Evolutionary conservation across 768 basidiomycete species (phyloP), one percentile per base, ranked within the genome.

Genomic region (Hydnomerulius pinastri): DNA sequence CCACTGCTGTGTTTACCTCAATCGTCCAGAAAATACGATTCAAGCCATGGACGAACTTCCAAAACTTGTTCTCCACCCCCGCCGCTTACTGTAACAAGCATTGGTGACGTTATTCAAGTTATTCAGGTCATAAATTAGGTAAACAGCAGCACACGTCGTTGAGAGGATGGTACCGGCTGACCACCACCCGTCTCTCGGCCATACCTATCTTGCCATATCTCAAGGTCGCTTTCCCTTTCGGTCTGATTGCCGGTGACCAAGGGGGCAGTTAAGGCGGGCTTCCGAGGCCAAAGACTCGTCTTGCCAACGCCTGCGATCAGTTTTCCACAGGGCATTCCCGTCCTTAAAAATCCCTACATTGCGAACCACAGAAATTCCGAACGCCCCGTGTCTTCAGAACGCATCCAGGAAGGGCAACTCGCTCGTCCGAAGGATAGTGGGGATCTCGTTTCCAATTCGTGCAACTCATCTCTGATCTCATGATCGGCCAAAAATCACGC

Each of bases 41-140:
- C 37, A 28, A 4, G 23, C 15, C 32, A 21, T 38, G 45, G 45
- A 4, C 18, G 41, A 35, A 35, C 13, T 13, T 35, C 33, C 23
- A 17, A 18, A 46, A n/a, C n/a, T n/a, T n/a, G n/a, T n/a, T 24
- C 41, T 45, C 47, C 47, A 48, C 47, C 40, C 25, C 43, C 48
- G 29, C 48, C 48, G 48, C 48, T 49, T 49, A 43, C n/a, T 44
- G 10, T 9, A n/a, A n/a, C n/a, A n/a, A n/a, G 6, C 17, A 12
- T 15, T 8, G 4, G 15, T 49, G 28, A n/a, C 47, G 47, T 48
- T 41, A 46, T 37, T 9, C 32, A 42, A 24, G 32, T 39, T 27
- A 50, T 35, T 25, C 29, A 42, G 41, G 11, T 25, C 47, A 13
- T 6, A 18, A 24, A 24, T 24, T n/a, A n/a, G n/a, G n/a, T n/a